A percentile compares a stretch with the other conserved stretches of the same genome.
phyloP scores from a whole-genome alignment of 768 basidiomycete species.

The Psilocybe sp. region DNA sequence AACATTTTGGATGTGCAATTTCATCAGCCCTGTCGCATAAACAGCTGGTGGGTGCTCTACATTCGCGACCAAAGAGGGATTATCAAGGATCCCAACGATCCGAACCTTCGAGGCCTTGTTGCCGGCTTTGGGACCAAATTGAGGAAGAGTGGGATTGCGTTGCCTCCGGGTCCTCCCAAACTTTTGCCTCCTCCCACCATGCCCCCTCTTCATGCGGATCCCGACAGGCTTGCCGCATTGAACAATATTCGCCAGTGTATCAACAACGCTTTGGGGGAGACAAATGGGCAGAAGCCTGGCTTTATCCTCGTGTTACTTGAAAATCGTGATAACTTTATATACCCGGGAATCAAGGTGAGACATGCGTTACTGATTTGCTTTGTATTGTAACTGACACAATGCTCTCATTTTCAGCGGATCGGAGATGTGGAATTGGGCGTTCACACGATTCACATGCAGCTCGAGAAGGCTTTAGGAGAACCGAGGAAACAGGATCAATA shows the following conservation, averaged over 20 bases:
- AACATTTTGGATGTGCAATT: constrained; percentile 76
- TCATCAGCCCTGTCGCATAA: constrained; percentile 46
- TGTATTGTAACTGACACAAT: not conserved
- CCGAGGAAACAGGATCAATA: constrained; percentile 70
- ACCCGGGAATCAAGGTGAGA: constrained; percentile 70
- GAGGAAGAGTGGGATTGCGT: constrained; percentile 52
- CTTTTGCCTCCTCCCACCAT: constrained; percentile 36
- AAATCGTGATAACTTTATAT: constrained; percentile 68
- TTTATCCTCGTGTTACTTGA: constrained; percentile 74
- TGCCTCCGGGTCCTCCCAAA: constrained; percentile 34
- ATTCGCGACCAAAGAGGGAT: constrained; percentile 46
- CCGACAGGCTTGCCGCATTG: constrained; percentile 35
- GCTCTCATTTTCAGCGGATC: constrained; percentile 41
- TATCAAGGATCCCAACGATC: constrained; percentile 42
- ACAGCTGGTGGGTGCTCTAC: constrained; percentile 66
- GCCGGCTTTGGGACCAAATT: constrained; percentile 56
- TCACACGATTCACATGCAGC: constrained; percentile 71
- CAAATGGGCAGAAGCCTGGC: constrained; percentile 38
- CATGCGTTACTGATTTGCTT: not conserved
- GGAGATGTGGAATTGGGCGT: constrained; percentile 74
- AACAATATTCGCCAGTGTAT: constrained; percentile 39
- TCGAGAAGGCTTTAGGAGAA: constrained; percentile 56
- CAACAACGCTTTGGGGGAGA: constrained; percentile 19
- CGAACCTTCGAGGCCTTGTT: constrained; percentile 39
- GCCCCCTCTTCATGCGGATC: constrained; percentile 25